Evolutionary conservation across 129 eudicot species (phyloP), one percentile per base, ranked within the genome.

Genomic region (Calendula officinalis): DNA sequence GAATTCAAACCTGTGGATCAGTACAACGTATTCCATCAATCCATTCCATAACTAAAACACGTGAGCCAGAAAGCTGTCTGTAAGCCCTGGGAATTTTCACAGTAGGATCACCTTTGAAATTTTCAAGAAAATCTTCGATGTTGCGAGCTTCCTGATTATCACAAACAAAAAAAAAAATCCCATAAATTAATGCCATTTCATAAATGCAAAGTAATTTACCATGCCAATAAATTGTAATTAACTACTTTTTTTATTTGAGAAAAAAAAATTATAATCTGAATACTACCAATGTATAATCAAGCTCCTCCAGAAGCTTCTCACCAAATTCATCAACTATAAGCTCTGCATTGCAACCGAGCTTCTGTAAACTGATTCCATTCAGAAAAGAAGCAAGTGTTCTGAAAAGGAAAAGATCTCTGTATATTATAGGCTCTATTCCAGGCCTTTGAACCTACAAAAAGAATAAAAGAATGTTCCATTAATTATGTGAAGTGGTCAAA

Each of bases 291-390:
- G 95, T 92, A 75, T 92, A 92, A 81, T 92, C 99, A 44, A 92
- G 96, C 83, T 92, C 99, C 89, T 92, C 99, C 81, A 92, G 74
- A 62, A 92, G 95, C 89, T 92, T 92, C 81, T 92, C 99, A 40
- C 99, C 99, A 69, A 92, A 92, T 71, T 92, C 99, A 81, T 92
- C 99, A 75, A 92, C 96, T 71, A 92, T 92, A 65, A 92, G 99
- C 74, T 92, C 99, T 39, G 99, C 95, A 75, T 92, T 92, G 73
- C 98, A 92, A 50, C 99, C 99, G 64, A 92, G 67, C 77, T 92
- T 92, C 78, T 88, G 91, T 47, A 92, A 75, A 82, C 99, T 92
- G 89, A 92, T 71, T 63, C 95, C 99, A 55, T 92, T 92, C 74
- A 92, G 77, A 80, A 92, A 92, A 39, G 99, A 92, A 61, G 99